phyloP scores from a whole-genome alignment of 495 filamentous ascomycete genomes.

The Venustampulla echinocandica region DNA sequence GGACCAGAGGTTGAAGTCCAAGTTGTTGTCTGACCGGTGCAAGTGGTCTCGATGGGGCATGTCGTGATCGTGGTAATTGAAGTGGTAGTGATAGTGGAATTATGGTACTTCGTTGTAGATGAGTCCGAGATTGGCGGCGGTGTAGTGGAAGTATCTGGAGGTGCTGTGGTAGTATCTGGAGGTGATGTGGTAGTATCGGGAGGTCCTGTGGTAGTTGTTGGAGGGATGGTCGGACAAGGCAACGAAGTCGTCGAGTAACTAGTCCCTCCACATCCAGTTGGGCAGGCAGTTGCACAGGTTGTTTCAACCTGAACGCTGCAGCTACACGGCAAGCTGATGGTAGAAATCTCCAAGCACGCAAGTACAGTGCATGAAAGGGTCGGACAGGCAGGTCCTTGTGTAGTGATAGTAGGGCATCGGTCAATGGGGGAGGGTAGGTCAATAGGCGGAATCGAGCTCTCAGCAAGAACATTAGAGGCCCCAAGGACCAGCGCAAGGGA shows the following conservation, averaged over 20 bases:
- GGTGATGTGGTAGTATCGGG: not conserved
- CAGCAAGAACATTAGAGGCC: too few species aligned
- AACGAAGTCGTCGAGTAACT: not conserved
- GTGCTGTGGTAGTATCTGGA: not conserved
- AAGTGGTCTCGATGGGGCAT: conserved; percentile 7
- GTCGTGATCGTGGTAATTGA: conserved; percentile 2
- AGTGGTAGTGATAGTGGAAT: conserved; percentile 2
- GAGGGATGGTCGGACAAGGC: not conserved
- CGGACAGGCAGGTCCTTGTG: not conserved
- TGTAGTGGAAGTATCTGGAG: not conserved
- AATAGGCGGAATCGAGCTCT: too few species aligned
- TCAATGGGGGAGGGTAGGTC: too few species aligned
- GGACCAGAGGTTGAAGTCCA: conserved; percentile 6
- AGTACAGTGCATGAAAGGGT: not conserved
- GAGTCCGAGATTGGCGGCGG: not conserved
- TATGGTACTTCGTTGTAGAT: not conserved
- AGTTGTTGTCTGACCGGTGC: conserved; percentile 11
- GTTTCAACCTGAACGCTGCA: not conserved
- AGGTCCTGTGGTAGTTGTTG: not conserved
- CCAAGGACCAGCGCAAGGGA: too few species aligned
- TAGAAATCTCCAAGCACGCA: not conserved
- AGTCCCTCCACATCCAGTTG: not conserved
- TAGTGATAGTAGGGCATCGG: not conserved
- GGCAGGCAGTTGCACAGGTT: not conserved
- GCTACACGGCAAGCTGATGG: not conserved